Conservation (phyloP, 2,329 filamentous ascomycete genomes). For the Aureobasidium musti region DNA sequence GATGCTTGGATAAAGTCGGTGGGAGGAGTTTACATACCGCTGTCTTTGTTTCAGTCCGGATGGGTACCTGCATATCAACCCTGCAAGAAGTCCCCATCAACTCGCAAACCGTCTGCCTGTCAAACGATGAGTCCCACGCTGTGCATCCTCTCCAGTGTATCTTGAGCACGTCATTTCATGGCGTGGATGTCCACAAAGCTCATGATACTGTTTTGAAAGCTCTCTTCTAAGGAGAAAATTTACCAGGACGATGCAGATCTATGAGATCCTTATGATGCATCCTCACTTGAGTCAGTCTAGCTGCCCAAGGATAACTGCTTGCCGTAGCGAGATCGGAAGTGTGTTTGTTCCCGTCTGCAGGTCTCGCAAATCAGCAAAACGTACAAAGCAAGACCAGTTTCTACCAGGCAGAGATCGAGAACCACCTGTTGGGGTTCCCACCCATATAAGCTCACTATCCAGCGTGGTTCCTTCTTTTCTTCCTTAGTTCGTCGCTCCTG, state of each 20-base stretch:
- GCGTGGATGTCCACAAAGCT: neutral
- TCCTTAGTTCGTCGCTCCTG: neutral
- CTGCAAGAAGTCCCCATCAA: neutral
- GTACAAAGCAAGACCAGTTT: neutral
- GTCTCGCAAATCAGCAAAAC: neutral
- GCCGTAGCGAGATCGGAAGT: neutral
- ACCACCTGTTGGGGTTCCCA: no score
- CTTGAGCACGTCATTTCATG: neutral
- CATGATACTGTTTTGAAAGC: neutral
- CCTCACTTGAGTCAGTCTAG: neutral
- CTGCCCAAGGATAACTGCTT: neutral
- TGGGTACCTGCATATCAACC: constrained; percentile 6
- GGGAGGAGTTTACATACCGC: neutral
- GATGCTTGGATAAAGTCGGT: neutral
- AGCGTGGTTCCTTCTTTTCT: neutral
- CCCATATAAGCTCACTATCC: neutral
- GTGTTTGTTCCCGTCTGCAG: constrained; percentile 8
- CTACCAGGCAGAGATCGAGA: neutral
- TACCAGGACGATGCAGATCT: neutral
- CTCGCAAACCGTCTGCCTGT: neutral
- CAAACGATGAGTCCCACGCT: neutral
- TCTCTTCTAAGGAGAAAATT: neutral
- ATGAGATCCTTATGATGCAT: neutral
- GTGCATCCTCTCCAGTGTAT: neutral
- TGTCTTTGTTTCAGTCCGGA: neutral